These are phyloP conservation scores for Eleusine coracana DNA, from an alignment of 176 grass and related monocot genomes.

Conservation along the genomic window DNA sequence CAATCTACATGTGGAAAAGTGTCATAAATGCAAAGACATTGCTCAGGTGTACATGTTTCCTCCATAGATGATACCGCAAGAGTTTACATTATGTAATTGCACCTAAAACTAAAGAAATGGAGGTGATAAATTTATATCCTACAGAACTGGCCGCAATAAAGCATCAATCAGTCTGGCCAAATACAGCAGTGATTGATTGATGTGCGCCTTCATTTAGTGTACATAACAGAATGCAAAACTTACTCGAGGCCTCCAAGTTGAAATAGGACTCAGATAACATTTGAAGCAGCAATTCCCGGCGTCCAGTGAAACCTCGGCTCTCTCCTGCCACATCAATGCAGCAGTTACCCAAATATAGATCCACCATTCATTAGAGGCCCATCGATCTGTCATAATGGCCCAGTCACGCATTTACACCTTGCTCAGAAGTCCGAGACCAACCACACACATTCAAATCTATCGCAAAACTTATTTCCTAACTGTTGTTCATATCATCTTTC, in stretches of 20 bases:
- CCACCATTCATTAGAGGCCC: constrained; percentile 29
- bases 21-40: constrained; percentile 9
- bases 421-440: constrained; percentile 30
- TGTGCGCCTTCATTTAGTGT: constrained; percentile 44
- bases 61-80: constrained; percentile 16
- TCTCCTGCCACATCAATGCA: constrained; percentile 42
- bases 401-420: constrained; percentile 37
- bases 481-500: constrained; percentile 85
- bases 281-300: constrained; percentile 31
- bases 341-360: constrained; percentile 30
- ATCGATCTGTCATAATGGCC: constrained; percentile 17
- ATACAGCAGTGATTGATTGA: constrained; percentile 35
- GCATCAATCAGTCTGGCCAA: constrained; percentile 45
- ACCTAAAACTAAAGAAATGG: constrained; percentile 54
- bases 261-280: constrained; percentile 46
- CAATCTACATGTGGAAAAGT: constrained; percentile 48
- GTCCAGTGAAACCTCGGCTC: constrained; percentile 2
- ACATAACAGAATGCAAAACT: constrained; percentile 65
- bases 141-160: constrained; percentile 49
- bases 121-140: constrained; percentile 61
- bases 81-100: constrained; percentile 36
- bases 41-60: constrained; percentile 36
- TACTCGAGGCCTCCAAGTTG: constrained; percentile 40
- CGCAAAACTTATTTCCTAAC: constrained; percentile 52
- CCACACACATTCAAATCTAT: constrained; percentile 19